Conservation (phyloP, 495 filamentous ascomycete species). For the Penicillium desertorum region DNA sequence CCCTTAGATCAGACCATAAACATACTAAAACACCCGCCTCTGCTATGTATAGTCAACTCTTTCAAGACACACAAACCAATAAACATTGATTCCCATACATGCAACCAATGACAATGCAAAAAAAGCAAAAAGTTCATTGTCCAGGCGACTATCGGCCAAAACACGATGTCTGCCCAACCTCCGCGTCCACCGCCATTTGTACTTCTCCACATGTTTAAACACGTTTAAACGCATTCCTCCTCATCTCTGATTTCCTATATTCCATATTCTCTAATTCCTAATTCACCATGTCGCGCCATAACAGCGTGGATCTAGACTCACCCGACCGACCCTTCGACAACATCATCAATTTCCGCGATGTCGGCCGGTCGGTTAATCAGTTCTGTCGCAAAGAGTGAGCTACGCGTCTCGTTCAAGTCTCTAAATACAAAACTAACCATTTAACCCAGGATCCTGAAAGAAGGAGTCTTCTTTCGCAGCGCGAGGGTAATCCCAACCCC, state of each 20-base stretch:
- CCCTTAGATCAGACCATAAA: too few relatives aligned
- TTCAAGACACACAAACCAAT: too few relatives aligned
- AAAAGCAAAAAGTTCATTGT: conserved; percentile 9
- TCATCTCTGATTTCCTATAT: neutral
- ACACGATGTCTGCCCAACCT: conserved; percentile 27
- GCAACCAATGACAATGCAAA: neutral
- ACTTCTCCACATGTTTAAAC: conserved; percentile 15
- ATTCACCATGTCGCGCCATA: conserved; percentile 29
- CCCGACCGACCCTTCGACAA: conserved; percentile 56
- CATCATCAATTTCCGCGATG: conserved; percentile 83
- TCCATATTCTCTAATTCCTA: conserved; percentile 9
- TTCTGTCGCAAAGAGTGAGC: conserved; percentile 54
- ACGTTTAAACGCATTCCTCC: neutral
- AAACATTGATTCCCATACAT: neutral
- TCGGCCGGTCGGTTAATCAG: conserved; percentile 70
- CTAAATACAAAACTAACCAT: conserved; percentile 8
- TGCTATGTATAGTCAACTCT: neutral
- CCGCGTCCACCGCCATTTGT: conserved; percentile 32
- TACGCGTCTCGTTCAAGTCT: neutral
- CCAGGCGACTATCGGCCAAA: conserved; percentile 19
- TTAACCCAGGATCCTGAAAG: conserved; percentile 56
- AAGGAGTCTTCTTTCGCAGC: conserved; percentile 72
- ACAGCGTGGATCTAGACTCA: conserved; percentile 44
- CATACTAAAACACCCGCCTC: neutral
- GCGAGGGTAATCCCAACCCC: conserved; percentile 55